Evolutionary conservation across 805 yeast species (phyloP).

Genomic region (Metschnikowia similis): DNA sequence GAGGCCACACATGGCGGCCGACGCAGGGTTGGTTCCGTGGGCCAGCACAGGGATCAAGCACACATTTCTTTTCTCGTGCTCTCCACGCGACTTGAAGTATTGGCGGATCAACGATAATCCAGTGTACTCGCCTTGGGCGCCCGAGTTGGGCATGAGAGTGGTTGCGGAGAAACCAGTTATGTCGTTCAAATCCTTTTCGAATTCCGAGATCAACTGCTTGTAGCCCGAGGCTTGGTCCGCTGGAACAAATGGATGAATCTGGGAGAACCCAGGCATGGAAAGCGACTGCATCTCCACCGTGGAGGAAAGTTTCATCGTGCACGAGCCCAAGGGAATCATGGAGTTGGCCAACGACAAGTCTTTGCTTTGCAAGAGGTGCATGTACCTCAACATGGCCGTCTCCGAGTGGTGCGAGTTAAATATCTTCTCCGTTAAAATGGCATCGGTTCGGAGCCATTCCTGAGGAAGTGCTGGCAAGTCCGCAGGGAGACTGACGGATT

Average conservation of each 20-base stretch:
- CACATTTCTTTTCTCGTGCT: slow-evolving; percentile 63
- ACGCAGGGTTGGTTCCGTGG: slow-evolving; percentile 98
- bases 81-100: slow-evolving; percentile 68
- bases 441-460: slow-evolving; percentile 51
- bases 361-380: slow-evolving; percentile 76
- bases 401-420: slow-evolving; percentile 89
- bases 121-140: slow-evolving; percentile 97
- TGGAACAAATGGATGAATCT: slow-evolving; percentile 92
- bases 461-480: slow-evolving; percentile 49
- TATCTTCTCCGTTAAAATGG: slow-evolving; percentile 64
- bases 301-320: slow-evolving; percentile 96
- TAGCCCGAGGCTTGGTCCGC: slow-evolving; percentile 86
- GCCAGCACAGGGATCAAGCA: slow-evolving; percentile 97
- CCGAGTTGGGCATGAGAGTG: slow-evolving; percentile 93
- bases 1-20: slow-evolving; percentile 95
- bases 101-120: slow-evolving; percentile 84
- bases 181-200: slow-evolving; percentile 80
- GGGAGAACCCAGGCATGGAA: slow-evolving; percentile 89
- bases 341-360: slow-evolving; percentile 93
- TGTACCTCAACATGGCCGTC: slow-evolving; percentile 89
- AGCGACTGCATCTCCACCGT: slow-evolving; percentile 93
- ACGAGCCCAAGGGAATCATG: slow-evolving; percentile 96
- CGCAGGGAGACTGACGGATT: slow-evolving; percentile 15
- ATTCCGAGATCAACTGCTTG: slow-evolving; percentile 64
- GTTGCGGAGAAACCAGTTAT: slow-evolving; percentile 92